phyloP scores from a whole-genome alignment of 2,329 filamentous ascomycete species.

The Aotearoamyces nothofagi region DNA sequence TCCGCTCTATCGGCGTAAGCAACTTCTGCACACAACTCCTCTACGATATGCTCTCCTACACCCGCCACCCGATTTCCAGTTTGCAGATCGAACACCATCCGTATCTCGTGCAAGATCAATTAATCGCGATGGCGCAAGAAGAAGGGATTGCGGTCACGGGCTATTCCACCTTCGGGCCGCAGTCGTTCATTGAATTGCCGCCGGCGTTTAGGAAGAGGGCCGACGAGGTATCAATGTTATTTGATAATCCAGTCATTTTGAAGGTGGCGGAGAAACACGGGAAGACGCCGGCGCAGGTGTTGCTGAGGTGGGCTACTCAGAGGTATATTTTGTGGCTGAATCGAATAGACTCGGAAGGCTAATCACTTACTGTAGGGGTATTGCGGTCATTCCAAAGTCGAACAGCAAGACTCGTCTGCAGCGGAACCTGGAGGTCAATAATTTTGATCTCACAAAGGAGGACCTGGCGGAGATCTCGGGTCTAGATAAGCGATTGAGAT shows the following conservation, averaged over 20 bases:
- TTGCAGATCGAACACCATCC: slow-evolving; percentile 49
- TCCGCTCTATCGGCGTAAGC: slow-evolving; percentile 29
- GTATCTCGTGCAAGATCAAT: slow-evolving; percentile 36
- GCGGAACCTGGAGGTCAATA: slow-evolving; percentile 48
- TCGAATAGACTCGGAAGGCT: no score
- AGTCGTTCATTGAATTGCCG: slow-evolving; percentile 28
- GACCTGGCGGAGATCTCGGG: slow-evolving; percentile 35
- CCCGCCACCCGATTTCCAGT: slow-evolving; percentile 31
- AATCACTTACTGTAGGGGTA: no score
- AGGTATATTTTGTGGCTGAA: no score
- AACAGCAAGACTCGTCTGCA: slow-evolving; percentile 40
- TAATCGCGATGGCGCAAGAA: slow-evolving; percentile 31
- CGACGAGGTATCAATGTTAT: no score
- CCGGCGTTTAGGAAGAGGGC: no score
- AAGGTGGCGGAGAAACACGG: slow-evolving; percentile 50
- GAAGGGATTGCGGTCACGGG: slow-evolving; percentile 36
- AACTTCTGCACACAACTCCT: slow-evolving; percentile 22
- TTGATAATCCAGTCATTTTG: slow-evolving; percentile 41
- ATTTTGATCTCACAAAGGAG: slow-evolving; percentile 40
- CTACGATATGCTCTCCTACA: slow-evolving; percentile 22
- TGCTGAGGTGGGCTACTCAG: no score
- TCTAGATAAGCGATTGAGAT: slow-evolving; percentile 44
- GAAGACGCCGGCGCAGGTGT: slow-evolving; percentile 42
- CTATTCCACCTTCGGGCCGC: slow-evolving; percentile 30
- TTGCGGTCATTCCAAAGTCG: slow-evolving; percentile 52